Base-by-base conservation (phyloP, 148 eudicot species). In the Diospyros kaki region DNA sequence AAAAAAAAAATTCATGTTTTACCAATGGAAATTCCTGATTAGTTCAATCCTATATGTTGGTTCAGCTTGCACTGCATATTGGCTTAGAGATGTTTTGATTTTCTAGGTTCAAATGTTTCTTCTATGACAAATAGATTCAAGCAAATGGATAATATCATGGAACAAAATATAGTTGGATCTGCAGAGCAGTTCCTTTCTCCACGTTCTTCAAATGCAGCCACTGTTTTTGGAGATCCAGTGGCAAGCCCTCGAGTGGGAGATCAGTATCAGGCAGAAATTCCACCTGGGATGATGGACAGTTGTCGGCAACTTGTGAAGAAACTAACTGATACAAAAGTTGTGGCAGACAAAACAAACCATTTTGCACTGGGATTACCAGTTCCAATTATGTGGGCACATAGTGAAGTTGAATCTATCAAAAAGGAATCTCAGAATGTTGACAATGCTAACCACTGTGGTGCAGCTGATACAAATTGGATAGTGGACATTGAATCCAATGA, bases 231-330 rank as follows among this genome's bases (percentile, higher is more conserved):
- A 69, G 72, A 66, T 42, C 78, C 78, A 18, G 4, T 45, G 44
- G 46, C 48, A 40, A 59, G 8, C 46, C 76, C 83, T 18, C 71
- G 79, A 71, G 71, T 83, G 40, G 86, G 86, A 51, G 79, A 77
- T 61, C 71, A 83, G 53, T 77, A 77, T 74, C 86, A 83, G 68
- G 83, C 75, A 5, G 70, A 83, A 77, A 80, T 83, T 67, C 83
- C 83, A 77, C 71, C 78, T 3, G 5, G 71, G 58, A 52, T 75
- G 73, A 66, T 61, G 9, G 59, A 71, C 6, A 58, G 61, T 11
- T 73, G 70, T 58, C 50, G 44, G 48, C 64, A 44, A 45, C 45
- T 63, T 63, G 3, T 38, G 44, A 3, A 63, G 55, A 67, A 67
- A 48, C 54, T 40, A 67, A n/a, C 71, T 46, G 71, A 18, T 48